These are phyloP conservation scores for Hypoxylon crocopeplum DNA, from an alignment of 495 filamentous ascomycete species.

Conservation along the genomic window DNA sequence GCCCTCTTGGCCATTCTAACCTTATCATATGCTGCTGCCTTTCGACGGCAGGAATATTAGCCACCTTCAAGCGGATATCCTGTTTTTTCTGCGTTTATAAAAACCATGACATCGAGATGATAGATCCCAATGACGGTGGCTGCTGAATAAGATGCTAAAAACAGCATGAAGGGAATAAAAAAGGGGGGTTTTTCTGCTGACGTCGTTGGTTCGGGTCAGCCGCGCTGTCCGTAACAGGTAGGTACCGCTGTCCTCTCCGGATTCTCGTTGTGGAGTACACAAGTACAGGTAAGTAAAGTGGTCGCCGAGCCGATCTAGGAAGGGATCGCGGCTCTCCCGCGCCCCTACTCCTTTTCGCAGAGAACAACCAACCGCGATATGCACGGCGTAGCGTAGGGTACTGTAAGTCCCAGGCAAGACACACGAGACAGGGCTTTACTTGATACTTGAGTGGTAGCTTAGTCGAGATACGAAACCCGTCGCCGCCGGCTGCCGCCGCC, in stretches of 20 bases:
- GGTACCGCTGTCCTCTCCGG: conserved; percentile 27
- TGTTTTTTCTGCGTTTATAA: not conserved
- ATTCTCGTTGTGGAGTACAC: conserved; percentile 23
- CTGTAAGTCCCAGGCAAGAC: too few species aligned
- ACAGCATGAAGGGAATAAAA: conserved; percentile 11
- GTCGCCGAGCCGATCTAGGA: conserved; percentile 36
- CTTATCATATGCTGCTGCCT: too few species aligned
- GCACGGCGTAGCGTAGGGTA: conserved; percentile 7
- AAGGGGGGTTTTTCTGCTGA: conserved; percentile 10
- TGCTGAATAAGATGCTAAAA: conserved; percentile 33
- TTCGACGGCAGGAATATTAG: too few species aligned
- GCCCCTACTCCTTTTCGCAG: conserved; percentile 4
- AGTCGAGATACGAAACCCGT: too few species aligned
- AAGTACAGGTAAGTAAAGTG: too few species aligned
- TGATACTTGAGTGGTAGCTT: too few species aligned
- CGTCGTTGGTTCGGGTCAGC: conserved; percentile 27
- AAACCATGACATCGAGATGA: too few species aligned
- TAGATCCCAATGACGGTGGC: not conserved
- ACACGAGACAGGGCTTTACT: not conserved
- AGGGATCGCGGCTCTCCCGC: conserved; percentile 22
- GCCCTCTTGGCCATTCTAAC: too few species aligned
- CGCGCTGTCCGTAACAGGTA: conserved; percentile 38
- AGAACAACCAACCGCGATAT: conserved; percentile 26
- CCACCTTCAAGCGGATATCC: too few species aligned
- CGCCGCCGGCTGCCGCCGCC: too few species aligned